phyloP scores from a whole-genome alignment of 768 basidiomycete species.

The Lentinula guzmanii region DNA sequence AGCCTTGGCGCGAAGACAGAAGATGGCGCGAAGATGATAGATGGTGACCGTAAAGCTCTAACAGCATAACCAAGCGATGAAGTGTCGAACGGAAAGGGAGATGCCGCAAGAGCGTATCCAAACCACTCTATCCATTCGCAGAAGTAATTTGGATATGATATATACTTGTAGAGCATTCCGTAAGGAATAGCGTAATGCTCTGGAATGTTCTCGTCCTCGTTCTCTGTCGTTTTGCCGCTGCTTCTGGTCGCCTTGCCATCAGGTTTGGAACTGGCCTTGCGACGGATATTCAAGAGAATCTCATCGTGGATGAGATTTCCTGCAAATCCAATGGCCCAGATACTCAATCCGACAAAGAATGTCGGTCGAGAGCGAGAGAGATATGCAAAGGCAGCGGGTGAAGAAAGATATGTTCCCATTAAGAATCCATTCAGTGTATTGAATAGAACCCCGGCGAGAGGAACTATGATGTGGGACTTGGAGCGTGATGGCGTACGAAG shows the following conservation, averaged over 20 bases:
- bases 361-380: conserved; percentile 20
- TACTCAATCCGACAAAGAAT: conserved; percentile 51
- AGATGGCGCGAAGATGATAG: conserved; percentile 19
- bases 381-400: conserved; percentile 27
- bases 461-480: conserved; percentile 45
- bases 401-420: conserved; percentile 46
- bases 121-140: conserved; percentile 96
- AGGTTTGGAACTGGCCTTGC: conserved; percentile 44
- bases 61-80: conserved; percentile 8
- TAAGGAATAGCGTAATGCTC: conserved; percentile 78
- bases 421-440: conserved; percentile 52
- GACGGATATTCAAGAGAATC: conserved; percentile 75
- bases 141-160: conserved; percentile 92
- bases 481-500: conserved; percentile 56
- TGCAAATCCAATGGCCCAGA: conserved; percentile 68
- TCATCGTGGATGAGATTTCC: conserved; percentile 92
- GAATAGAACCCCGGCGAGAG: conserved; percentile 37
- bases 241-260: conserved; percentile 18
- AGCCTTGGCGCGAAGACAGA: conserved; percentile 34
- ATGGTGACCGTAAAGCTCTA: neutral
- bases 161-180: conserved; percentile 65
- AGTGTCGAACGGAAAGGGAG: conserved; percentile 34
- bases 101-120: conserved; percentile 76
- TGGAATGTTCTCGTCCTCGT: conserved; percentile 17
- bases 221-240: conserved; percentile 13